Conservation (phyloP, 768 basidiomycete species). For the Omphalotus guepiniiformis region DNA sequence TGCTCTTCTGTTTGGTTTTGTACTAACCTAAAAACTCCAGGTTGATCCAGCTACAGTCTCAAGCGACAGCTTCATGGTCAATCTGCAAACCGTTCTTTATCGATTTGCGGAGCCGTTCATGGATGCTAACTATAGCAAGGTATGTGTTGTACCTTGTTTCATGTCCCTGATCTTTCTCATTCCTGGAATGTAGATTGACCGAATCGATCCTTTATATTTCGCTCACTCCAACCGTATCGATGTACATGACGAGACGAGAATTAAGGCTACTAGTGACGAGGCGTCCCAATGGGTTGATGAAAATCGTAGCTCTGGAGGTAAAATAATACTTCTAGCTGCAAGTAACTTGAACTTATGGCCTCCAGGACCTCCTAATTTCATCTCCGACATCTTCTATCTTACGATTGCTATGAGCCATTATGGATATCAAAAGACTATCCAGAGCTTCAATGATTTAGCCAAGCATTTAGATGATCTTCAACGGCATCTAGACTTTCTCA, state of each 20-base stretch:
- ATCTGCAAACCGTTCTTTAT: conserved; percentile 77
- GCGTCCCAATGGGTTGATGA: conserved; percentile 65
- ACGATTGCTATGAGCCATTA: conserved; percentile 85
- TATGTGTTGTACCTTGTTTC: conserved; percentile 18
- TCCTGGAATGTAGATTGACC: conserved; percentile 64
- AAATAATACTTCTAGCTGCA: not conserved
- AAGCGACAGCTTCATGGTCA: conserved; percentile 90
- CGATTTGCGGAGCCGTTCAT: conserved; percentile 93
- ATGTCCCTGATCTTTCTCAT: not conserved
- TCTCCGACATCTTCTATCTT: conserved; percentile 92
- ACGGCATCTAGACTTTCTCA: conserved; percentile 69
- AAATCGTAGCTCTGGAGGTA: conserved; percentile 43
- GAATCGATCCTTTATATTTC: conserved; percentile 83
- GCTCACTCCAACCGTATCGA: conserved; percentile 68
- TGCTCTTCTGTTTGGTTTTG: not conserved
- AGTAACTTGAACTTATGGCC: not conserved
- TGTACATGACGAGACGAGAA: conserved; percentile 85
- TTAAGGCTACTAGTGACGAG: conserved; percentile 89
- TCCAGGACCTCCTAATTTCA: conserved; percentile 80
- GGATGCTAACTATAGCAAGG: conserved; percentile 88
- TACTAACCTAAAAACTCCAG: conserved; percentile 15
- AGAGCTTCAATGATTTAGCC: conserved; percentile 64
- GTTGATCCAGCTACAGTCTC: conserved; percentile 85
- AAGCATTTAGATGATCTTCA: conserved; percentile 77
- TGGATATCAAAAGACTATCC: conserved; percentile 79